phyloP scores from a whole-genome alignment of 2,329 filamentous ascomycete species.

The Lecanicillium sp. region DNA sequence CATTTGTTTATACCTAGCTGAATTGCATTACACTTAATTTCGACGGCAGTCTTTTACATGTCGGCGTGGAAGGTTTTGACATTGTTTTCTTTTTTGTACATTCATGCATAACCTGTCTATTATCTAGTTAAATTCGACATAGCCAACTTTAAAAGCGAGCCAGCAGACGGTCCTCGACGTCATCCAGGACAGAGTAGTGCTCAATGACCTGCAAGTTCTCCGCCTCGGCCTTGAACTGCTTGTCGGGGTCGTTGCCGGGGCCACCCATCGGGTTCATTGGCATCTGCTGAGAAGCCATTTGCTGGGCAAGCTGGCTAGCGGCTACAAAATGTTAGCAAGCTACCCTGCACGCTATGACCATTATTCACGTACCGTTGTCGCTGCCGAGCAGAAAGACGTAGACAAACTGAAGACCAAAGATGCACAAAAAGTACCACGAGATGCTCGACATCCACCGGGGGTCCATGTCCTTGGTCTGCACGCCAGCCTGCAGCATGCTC shows the following conservation, averaged over 20 bases:
- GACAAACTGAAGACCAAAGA: constrained; percentile 93
- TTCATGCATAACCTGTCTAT: background rate
- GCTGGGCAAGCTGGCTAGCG: constrained; percentile 84
- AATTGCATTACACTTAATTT: constrained; percentile 18
- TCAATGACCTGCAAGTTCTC: constrained; percentile 95
- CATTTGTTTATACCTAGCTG: constrained; percentile 23
- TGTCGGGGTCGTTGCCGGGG: constrained; percentile 89
- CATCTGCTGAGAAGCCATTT: constrained; percentile 65
- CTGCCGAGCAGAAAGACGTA: constrained; percentile 96
- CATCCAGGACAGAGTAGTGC: constrained; percentile 85
- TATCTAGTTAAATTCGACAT: background rate
- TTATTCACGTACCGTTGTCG: constrained; percentile 73
- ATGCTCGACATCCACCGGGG: constrained; percentile 98
- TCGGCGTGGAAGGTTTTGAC: background rate
- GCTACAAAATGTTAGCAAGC: constrained; percentile 44
- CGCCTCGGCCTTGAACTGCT: constrained; percentile 85
- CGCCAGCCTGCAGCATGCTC: constrained; percentile 96
- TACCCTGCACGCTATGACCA: too few relatives aligned
- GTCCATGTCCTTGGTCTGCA: constrained; percentile 92
- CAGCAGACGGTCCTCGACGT: constrained; percentile 79
- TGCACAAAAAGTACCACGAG: constrained; percentile 97
- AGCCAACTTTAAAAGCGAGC: constrained; percentile 38
- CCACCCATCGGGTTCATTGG: constrained; percentile 61
- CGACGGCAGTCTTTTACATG: background rate
- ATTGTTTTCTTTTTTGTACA: background rate